Evolutionary conservation across 2,329 filamentous ascomycete species (phyloP).

Genomic region (Metarhizium guizhouense): DNA sequence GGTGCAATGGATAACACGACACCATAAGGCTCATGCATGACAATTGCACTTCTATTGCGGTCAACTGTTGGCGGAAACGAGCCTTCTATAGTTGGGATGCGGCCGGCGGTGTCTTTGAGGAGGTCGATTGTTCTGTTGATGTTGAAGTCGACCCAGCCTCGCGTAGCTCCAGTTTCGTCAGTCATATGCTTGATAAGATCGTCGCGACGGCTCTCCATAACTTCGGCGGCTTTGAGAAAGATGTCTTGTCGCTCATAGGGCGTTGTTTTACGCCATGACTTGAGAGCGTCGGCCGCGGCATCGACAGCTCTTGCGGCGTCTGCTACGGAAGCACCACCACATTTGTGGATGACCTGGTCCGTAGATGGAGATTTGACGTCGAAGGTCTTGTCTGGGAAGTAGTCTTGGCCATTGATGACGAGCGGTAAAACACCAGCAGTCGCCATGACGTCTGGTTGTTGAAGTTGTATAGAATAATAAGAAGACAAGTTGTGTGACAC

Average conservation of each 20-base stretch:
- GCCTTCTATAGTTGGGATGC: slow-evolving; percentile 29
- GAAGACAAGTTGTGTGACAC: not conserved
- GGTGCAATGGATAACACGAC: slow-evolving; percentile 73
- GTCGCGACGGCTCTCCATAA: slow-evolving; percentile 49
- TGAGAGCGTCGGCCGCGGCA: slow-evolving; percentile 57
- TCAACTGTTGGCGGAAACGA: slow-evolving; percentile 25
- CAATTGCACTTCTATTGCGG: slow-evolving; percentile 39
- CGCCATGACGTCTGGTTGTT: not conserved
- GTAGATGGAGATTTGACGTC: slow-evolving; percentile 47
- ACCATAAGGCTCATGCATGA: slow-evolving; percentile 69
- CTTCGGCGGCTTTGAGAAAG: slow-evolving; percentile 57
- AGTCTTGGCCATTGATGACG: slow-evolving; percentile 35
- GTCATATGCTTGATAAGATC: slow-evolving; percentile 54
- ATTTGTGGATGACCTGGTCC: slow-evolving; percentile 43
- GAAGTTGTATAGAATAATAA: not conserved
- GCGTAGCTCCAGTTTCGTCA: slow-evolving; percentile 34
- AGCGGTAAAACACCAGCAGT: slow-evolving; percentile 23
- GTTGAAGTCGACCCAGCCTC: slow-evolving; percentile 33
- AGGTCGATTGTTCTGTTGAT: slow-evolving; percentile 25
- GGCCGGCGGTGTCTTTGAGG: slow-evolving; percentile 34
- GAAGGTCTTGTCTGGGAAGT: slow-evolving; percentile 38
- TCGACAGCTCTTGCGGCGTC: slow-evolving; percentile 44
- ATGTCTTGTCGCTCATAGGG: slow-evolving; percentile 57
- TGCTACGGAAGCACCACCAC: slow-evolving; percentile 45
- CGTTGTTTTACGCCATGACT: slow-evolving; percentile 57